A percentile compares a stretch with the other conserved stretches of the same genome.
Evolutionary conservation across 108 stramenopile genomes (phyloP).

Genomic region (Nannochloropsis salina): DNA sequence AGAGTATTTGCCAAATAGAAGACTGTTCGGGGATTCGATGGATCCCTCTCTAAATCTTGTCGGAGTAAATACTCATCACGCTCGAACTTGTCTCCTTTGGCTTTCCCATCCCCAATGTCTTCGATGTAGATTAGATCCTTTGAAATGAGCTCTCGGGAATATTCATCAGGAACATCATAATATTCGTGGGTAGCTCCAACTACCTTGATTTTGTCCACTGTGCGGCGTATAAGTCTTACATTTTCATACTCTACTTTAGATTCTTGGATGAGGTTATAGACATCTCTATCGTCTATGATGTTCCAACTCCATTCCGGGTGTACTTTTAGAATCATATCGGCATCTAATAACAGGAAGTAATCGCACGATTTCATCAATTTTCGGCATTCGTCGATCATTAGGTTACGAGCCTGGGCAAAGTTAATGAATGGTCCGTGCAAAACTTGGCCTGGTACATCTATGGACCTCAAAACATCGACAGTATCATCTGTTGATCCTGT

Average conservation of each 20-base stretch:
- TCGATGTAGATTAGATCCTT: background rate
- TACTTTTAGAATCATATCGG: background rate
- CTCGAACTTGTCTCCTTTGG: background rate
- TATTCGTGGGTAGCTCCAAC: background rate
- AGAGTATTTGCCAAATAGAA: background rate
- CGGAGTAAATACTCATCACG: background rate
- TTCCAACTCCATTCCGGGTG: slow-evolving; percentile 11
- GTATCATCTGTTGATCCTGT: slow-evolving; percentile 5
- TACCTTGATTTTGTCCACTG: background rate
- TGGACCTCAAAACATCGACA: background rate
- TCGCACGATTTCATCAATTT: background rate
- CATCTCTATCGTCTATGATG: background rate
- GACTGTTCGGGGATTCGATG: background rate
- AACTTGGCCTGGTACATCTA: background rate
- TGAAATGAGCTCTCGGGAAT: background rate
- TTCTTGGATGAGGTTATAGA: background rate
- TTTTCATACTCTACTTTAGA: background rate
- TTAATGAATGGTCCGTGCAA: slow-evolving; percentile 18
- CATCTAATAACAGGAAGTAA: background rate
- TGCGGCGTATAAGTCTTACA: background rate
- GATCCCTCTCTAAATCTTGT: background rate
- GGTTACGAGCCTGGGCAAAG: background rate
- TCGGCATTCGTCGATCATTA: slow-evolving; percentile 16
- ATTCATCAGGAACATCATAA: background rate
- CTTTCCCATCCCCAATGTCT: background rate